These are phyloP conservation scores for Pseudonitzschia delicatissima DNA, from an alignment of 108 stramenopile species.

Conservation along the genomic window DNA sequence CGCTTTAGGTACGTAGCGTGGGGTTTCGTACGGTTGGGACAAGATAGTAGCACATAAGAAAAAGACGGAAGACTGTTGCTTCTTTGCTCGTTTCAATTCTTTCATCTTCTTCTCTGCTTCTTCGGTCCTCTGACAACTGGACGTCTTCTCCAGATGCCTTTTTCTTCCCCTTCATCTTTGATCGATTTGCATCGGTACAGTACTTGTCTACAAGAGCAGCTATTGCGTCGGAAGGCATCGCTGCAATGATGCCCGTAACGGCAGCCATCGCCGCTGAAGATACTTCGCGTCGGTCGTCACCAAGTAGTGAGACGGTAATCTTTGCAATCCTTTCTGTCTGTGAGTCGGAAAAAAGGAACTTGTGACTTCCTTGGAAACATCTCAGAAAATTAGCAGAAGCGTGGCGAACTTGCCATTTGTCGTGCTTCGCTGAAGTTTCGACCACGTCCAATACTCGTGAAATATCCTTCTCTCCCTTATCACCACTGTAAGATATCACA, in stretches of 20 bases:
- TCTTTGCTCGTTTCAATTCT: conserved; percentile 56
- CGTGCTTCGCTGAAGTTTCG: conserved; percentile 48
- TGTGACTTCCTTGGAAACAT: conserved; percentile 82
- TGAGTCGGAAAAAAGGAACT: conserved; percentile 67
- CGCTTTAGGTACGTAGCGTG: conserved; percentile 74
- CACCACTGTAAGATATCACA: conserved; percentile 59
- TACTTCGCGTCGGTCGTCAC: conserved; percentile 86
- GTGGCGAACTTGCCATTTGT: conserved; percentile 87
- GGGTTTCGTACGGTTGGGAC: conserved; percentile 83
- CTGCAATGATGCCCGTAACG: conserved; percentile 83
- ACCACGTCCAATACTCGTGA: conserved; percentile 52
- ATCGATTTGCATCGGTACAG: conserved; percentile 59
- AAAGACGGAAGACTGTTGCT: conserved; percentile 80
- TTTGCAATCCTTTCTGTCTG: conserved; percentile 46
- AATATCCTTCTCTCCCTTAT: conserved; percentile 52
- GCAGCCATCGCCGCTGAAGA: conserved; percentile 74
- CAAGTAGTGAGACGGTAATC: conserved; percentile 63
- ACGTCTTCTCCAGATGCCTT: conserved; percentile 23
- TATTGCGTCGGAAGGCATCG: conserved; percentile 45
- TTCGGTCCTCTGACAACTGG: conserved; percentile 16
- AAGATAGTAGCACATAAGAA: conserved; percentile 78
- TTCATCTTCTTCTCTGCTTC: conserved; percentile 39
- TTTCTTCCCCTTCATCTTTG: conserved; percentile 65
- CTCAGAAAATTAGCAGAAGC: conserved; percentile 78
- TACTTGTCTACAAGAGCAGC: conserved; percentile 67